These are phyloP conservation scores for Mycena kentingensis DNA, from an alignment of 768 basidiomycete species.

Conservation along the genomic window DNA sequence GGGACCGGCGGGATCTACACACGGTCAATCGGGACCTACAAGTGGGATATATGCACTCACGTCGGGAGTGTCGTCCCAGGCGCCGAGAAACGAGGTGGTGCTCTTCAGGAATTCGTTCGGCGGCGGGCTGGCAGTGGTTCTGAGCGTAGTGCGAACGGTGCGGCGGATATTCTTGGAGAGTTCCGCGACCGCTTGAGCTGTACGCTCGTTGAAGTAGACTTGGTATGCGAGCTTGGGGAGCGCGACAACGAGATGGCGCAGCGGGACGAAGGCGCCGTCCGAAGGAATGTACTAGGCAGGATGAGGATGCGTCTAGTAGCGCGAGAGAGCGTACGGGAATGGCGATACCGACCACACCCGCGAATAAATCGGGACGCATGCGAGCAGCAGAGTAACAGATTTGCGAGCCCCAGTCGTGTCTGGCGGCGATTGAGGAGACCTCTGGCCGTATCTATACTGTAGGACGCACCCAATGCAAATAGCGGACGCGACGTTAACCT, in stretches of 20 bases:
- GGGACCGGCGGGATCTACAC: slow-evolving; percentile 59
- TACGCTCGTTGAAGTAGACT: slow-evolving; percentile 57
- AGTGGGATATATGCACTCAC: slow-evolving; percentile 25
- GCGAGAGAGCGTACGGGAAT: slow-evolving; percentile 51
- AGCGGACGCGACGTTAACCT: slow-evolving; percentile 49
- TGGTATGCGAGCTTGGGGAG: slow-evolving; percentile 66
- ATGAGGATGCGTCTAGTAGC: neutral
- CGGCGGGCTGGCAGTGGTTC: slow-evolving; percentile 55
- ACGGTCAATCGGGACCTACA: slow-evolving; percentile 1
- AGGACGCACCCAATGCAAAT: slow-evolving; percentile 63
- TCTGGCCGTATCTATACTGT: neutral
- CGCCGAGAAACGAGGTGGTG: slow-evolving; percentile 50
- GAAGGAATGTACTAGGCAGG: slow-evolving; percentile 60
- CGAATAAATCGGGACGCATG: slow-evolving; percentile 64
- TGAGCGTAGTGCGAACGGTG: slow-evolving; percentile 56
- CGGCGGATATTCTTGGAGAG: slow-evolving; percentile 58
- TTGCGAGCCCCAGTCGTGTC: slow-evolving; percentile 78
- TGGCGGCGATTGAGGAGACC: slow-evolving; percentile 28
- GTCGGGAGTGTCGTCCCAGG: slow-evolving; percentile 50
- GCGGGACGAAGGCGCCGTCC: slow-evolving; percentile 48
- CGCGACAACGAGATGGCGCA: slow-evolving; percentile 37
- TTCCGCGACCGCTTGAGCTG: slow-evolving; percentile 51
- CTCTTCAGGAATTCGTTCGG: slow-evolving; percentile 57
- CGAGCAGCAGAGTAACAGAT: slow-evolving; percentile 71
- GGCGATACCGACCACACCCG: slow-evolving; percentile 56